These are phyloP conservation scores for Panicum virgatum DNA, from an alignment of 202 grass and related monocot species.

Conservation along the genomic window DNA sequence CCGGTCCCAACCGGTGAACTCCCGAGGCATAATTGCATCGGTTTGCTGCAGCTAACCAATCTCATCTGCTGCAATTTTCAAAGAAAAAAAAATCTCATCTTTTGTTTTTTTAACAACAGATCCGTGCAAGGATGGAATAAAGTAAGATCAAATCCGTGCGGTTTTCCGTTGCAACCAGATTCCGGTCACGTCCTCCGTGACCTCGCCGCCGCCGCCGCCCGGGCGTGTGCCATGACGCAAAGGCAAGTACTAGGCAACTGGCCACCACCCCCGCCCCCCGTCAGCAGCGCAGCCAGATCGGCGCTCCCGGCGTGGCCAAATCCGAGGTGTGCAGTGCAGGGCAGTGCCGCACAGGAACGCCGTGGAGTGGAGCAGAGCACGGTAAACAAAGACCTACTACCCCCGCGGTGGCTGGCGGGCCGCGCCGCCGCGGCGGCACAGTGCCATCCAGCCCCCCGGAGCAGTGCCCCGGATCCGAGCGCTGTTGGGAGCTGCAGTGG, in stretches of 20 bases:
- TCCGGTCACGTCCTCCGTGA: slow-evolving; percentile 19
- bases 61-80: not conserved
- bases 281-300: not conserved
- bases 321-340: not conserved
- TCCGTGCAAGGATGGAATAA: not conserved
- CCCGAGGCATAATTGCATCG: not conserved
- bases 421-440: not conserved
- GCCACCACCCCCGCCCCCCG: not conserved
- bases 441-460: not conserved
- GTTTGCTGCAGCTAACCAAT: slow-evolving; percentile 31
- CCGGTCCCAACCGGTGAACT: not conserved
- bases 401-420: not conserved
- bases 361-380: not conserved
- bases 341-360: not conserved
- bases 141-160: not conserved
- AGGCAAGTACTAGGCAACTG: no score
- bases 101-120: no score
- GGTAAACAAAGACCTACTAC: not conserved
- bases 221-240: not conserved
- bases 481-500: not conserved
- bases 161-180: not conserved
- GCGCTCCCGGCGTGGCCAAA: not conserved
- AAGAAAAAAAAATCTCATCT: no score
- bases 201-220: not conserved
- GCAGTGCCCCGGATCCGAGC: slow-evolving; percentile 16